A percentile compares a stretch with the other conserved stretches of the same genome.
Conservation (phyloP, 768 basidiomycete genomes). For the Asterophora lycoperdoides region DNA sequence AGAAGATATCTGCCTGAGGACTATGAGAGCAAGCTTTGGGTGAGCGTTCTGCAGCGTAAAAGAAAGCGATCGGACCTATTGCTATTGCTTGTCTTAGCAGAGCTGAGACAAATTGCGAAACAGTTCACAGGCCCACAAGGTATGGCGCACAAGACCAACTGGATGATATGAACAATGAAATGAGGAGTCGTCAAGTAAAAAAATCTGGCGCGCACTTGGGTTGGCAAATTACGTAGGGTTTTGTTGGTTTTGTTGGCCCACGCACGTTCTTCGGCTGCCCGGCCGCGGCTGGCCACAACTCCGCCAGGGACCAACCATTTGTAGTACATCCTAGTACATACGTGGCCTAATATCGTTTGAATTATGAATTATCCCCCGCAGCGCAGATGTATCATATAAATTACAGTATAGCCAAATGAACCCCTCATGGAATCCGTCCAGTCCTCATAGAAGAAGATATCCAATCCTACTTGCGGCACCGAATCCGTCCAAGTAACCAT, state of each 20-base stretch:
- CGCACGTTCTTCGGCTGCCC: slow-evolving; percentile 52
- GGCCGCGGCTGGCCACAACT: slow-evolving; percentile 10
- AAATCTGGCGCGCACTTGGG: slow-evolving; percentile 16
- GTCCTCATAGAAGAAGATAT: not conserved
- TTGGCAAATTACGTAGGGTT: slow-evolving; percentile 32
- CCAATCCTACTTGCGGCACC: not conserved
- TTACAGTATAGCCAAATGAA: not conserved
- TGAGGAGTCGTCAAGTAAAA: slow-evolving; percentile 20
- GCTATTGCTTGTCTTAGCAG: slow-evolving; percentile 12
- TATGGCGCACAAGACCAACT: not conserved
- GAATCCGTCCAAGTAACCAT: not conserved
- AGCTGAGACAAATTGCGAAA: slow-evolving; percentile 11
- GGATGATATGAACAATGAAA: no score
- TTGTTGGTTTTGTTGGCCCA: slow-evolving; percentile 18
- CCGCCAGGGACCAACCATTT: slow-evolving; percentile 1
- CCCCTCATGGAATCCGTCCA: no score
- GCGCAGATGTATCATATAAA: not conserved
- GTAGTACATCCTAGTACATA: no score
- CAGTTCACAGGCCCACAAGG: not conserved
- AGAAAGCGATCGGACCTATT: slow-evolving; percentile 25
- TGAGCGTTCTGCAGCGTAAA: not conserved
- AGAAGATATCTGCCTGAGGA: not conserved
- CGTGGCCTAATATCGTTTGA: no score
- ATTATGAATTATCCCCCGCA: no score
- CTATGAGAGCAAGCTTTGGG: not conserved